Evolutionary conservation across 73 alveolate species (phyloP).

Genomic region (Paramecium biaurelia): DNA sequence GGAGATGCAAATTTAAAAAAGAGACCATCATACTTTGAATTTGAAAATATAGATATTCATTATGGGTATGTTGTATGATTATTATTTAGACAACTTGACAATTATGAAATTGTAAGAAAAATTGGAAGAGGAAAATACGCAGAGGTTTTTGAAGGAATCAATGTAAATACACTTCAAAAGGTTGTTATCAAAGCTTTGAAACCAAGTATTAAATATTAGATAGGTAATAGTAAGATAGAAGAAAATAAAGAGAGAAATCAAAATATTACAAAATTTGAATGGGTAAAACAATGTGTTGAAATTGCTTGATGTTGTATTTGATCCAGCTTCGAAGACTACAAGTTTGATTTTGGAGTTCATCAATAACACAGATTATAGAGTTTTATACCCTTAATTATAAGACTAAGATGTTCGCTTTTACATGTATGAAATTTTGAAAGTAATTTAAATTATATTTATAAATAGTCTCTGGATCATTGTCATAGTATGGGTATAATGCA

Average conservation of each 20-base stretch:
- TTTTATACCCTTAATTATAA: constrained; percentile 86
- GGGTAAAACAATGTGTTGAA: constrained; percentile 94
- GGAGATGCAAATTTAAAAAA: constrained; percentile 63
- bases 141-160: constrained; percentile 90
- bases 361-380: constrained; percentile 90
- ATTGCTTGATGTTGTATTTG: constrained; percentile 95
- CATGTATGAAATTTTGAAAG: constrained; percentile 88
- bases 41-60: constrained; percentile 53
- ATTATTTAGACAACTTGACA: constrained; percentile 56
- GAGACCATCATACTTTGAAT: constrained; percentile 60
- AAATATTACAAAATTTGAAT: constrained; percentile 92
- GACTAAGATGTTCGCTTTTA: constrained; percentile 92
- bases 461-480: constrained; percentile 80
- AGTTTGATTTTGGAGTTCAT: constrained; percentile 89
- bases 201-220: constrained; percentile 64
- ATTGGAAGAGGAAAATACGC: constrained; percentile 90
- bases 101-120: constrained; percentile 82
- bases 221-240: constrained; percentile 64
- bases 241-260: constrained; percentile 86
- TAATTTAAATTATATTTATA: constrained; percentile 49
- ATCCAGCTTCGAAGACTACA: constrained; percentile 94
- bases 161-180: constrained; percentile 70
- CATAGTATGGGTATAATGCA: constrained; percentile 89
- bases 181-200: constrained; percentile 84
- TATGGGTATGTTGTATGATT: constrained; percentile 35